These are phyloP conservation scores for Oxyria digyna DNA, from an alignment of 148 eudicot genomes.

Conservation along the genomic window DNA sequence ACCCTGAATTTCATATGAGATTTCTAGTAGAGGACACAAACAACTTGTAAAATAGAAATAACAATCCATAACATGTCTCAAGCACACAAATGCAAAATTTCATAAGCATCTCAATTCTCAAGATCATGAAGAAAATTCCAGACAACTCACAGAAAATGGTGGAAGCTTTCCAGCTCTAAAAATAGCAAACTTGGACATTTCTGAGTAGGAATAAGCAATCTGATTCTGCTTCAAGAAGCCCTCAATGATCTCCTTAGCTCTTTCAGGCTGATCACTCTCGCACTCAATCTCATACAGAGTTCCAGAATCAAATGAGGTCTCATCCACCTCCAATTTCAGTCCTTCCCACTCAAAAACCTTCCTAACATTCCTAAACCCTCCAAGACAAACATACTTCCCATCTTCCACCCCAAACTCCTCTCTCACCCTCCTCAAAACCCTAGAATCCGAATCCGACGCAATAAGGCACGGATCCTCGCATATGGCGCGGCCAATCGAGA, in stretches of 20 bases:
- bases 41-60: background rate
- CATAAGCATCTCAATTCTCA: background rate
- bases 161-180: slow-evolving; percentile 58
- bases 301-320: slow-evolving; percentile 66
- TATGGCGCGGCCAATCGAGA: slow-evolving; percentile 32
- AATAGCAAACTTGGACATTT: slow-evolving; percentile 62
- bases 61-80: background rate
- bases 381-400: slow-evolving; percentile 48
- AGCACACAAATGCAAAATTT: background rate
- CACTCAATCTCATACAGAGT: slow-evolving; percentile 75
- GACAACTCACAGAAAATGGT: slow-evolving; percentile 23
- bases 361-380: slow-evolving; percentile 80
- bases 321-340: slow-evolving; percentile 65
- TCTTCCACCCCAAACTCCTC: slow-evolving; percentile 49
- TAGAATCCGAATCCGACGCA: slow-evolving; percentile 24
- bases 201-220: slow-evolving; percentile 49
- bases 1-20: background rate
- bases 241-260: slow-evolving; percentile 54
- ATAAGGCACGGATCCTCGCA: slow-evolving; percentile 34
- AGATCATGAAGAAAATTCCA: background rate
- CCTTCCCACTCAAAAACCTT: slow-evolving; percentile 73
- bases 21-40: background rate
- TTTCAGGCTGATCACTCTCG: slow-evolving; percentile 74
- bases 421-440: slow-evolving; percentile 56
- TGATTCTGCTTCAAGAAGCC: slow-evolving; percentile 51